Conservation (phyloP, 495 filamentous ascomycete genomes). For the Aspergillus funiculosus region DNA sequence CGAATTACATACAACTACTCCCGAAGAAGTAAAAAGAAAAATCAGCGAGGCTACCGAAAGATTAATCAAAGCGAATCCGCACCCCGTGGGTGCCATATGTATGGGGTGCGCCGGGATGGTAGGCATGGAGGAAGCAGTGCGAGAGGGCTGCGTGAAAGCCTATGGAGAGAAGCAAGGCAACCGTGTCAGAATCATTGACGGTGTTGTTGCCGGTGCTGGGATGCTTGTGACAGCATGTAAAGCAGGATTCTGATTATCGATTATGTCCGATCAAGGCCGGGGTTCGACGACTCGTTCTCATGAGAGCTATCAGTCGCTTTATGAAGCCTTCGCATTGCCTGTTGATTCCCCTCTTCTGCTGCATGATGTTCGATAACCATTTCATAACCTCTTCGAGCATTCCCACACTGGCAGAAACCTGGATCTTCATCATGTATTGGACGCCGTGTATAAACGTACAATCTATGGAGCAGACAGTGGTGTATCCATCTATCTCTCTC, state of each 20-base stretch:
- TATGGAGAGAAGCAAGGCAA: conserved; percentile 56
- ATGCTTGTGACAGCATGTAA: conserved; percentile 51
- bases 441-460: too few species aligned
- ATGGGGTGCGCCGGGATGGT: conserved; percentile 89
- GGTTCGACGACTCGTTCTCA: not conserved
- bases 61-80: conserved; percentile 48
- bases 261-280: too few species aligned
- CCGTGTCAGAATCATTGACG: conserved; percentile 71
- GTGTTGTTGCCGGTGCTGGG: conserved; percentile 71
- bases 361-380: too few species aligned
- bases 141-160: conserved; percentile 57
- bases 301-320: not conserved
- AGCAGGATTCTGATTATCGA: conserved; percentile 31
- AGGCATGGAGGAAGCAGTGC: conserved; percentile 76
- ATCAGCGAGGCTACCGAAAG: conserved; percentile 64
- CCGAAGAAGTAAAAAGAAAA: conserved; percentile 56
- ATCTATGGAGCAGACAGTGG: too few species aligned
- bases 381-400: too few species aligned
- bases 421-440: too few species aligned
- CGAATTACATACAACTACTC: conserved; percentile 66
- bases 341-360: too few species aligned
- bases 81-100: conserved; percentile 47
- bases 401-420: too few species aligned
- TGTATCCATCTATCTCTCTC: too few species aligned
- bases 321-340: too few species aligned